Base-by-base conservation (phyloP, 2,329 filamentous ascomycete genomes). In the Pseudogymnoascus sp. region DNA sequence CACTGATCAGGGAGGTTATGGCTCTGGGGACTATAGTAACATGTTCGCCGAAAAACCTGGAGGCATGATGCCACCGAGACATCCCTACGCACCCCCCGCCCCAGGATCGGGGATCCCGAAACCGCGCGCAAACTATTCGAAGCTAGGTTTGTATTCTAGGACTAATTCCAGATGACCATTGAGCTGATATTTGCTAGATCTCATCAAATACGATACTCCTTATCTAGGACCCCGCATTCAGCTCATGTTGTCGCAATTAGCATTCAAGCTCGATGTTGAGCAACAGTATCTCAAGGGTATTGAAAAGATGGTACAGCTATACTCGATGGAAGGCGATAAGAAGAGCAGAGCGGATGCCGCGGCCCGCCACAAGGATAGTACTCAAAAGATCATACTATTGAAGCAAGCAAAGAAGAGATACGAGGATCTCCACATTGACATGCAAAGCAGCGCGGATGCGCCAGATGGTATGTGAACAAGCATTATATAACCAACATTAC, bases 261-360 rank as follows among this genome's bases (percentile, higher is more conserved):
- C 97, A 76, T 99, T 99, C 80, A 99, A 99, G 79, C 84, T 99
- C 65, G 96, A 94, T 68, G 94, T 99, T 28, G 94, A 99, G 75
- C 96, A 97, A 74, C 94, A 99, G 77, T 99, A 99, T 77, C 92
- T 97, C 68, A 95, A 96, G 72, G 94, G 94, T 65, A 94, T 99
- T 69, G 94, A 99, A 77, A 99, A 99, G 80, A 97, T 99, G 94
- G 91, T 97, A 55, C 91, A 94, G 74, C 81, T 99, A 36, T 99
- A 99, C 73, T 88, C 94, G 73, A 94, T 97, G 83, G 94, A 97
- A 75, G 93, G 94, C 30, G 94, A 99, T 73, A 87, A 92, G 69
- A 97, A 96, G 80, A 97, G 93, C 78, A 91, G 89, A 74, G 87
- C 90, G 63, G 94, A 99, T 75, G 94, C 94, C 42, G 92, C 96